Evolutionary conservation across 108 stramenopile species (phyloP), one percentile per base, ranked within the genome.

Genomic region (Skeletonema tropicum): DNA sequence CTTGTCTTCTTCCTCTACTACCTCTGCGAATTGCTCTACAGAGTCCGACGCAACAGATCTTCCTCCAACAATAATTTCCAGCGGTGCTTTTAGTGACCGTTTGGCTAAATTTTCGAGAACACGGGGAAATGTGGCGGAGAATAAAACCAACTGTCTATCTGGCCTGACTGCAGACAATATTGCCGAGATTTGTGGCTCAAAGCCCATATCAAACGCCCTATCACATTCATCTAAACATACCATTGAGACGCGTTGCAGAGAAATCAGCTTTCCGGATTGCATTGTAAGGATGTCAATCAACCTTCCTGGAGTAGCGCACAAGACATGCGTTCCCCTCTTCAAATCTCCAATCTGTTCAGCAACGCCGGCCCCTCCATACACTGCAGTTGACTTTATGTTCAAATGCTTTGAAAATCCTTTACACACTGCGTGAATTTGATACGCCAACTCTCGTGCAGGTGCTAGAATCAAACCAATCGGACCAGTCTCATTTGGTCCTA

Each of bases 181-280:
- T 42, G 95, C 96, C 30, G 80, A 76, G 67, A 99, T 98, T 79
- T 99, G 99, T 14, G 99, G 98, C 41, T 96, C 97, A 75, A 99
- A 99, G 55, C 99, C 99, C 99, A 99, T 99, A 86, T 99, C 99
- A 76, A 98, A 99, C 92, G 99, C 97, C 23, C 99, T 87, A 85
- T 99, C 99, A 41, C 98, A 97, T 79, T 99, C 99, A 74, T 99
- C 99, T 81, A 99, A 86, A 8, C 98, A 97, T 25, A 98, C 97
- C 74, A 92, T 96, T 1, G 96, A 93, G 3, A 98, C 98, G 2
- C 99, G 92, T 64, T 88, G 79, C 26, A 99, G 68, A 29, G 90
- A 91, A 32, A 99, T 82, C n/a, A 96, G 71, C 71, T 93, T 94
- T 4, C 99, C 99, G 14, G 94, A 88, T 82, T 98, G 98, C 97